Conservation (phyloP, 2,329 filamentous ascomycete species). For the Hypoxylon sp. region DNA sequence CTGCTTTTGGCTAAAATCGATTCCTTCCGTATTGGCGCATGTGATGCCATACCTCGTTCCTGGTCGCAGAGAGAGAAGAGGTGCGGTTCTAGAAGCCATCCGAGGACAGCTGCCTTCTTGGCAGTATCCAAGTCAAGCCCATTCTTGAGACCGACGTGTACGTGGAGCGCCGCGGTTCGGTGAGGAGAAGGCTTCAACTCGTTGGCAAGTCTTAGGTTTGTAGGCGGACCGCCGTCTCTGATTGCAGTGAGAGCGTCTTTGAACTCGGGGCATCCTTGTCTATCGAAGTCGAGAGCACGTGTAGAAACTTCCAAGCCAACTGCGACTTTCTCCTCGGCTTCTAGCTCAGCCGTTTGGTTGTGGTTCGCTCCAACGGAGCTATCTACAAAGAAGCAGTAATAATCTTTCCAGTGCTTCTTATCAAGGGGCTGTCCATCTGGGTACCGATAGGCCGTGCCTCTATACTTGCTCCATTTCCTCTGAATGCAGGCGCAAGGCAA, state of each 20-base stretch:
- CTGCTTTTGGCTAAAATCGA: conserved; percentile 5
- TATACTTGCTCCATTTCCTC: conserved; percentile 18
- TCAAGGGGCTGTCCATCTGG: conserved; percentile 9
- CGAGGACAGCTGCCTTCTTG: conserved; percentile 12
- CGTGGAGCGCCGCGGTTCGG: conserved; percentile 6
- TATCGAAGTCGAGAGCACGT: conserved; percentile 9
- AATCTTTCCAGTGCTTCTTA: conserved; percentile 12
- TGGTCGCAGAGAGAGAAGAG: conserved; percentile 21
- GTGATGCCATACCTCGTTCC: conserved; percentile 4
- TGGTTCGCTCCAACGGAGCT: not conserved
- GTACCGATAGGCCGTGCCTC: conserved; percentile 12
- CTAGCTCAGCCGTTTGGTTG: not conserved
- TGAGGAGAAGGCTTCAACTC: conserved; percentile 2
- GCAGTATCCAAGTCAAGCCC: conserved; percentile 21
- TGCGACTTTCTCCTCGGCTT: conserved; percentile 3
- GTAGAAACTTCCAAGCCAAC: conserved; percentile 22
- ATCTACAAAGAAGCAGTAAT: conserved; percentile 20
- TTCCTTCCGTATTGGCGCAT: conserved; percentile 16
- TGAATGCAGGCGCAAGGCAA: conserved; percentile 20
- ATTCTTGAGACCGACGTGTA: conserved; percentile 19
- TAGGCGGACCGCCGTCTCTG: not conserved
- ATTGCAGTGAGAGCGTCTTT: conserved; percentile 6
- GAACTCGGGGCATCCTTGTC: conserved; percentile 16
- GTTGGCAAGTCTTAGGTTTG: not conserved
- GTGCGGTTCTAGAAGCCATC: conserved; percentile 18